phyloP scores from a whole-genome alignment of 192 early-diverging fungal species.

The Phycomyces blakesleeanus region DNA sequence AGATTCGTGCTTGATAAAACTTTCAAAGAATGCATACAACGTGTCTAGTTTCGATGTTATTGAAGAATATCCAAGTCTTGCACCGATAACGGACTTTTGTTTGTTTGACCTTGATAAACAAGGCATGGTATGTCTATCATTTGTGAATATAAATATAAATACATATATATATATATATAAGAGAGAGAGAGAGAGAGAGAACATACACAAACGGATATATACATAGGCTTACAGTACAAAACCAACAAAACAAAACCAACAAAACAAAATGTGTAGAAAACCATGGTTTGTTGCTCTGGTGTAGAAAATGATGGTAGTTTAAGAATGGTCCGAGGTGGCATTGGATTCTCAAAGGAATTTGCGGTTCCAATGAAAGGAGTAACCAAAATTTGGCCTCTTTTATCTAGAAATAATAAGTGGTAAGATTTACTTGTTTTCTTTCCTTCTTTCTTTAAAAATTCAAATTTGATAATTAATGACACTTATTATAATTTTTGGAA shows the following conservation, averaged over 20 bases:
- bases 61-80: conserved; percentile 67
- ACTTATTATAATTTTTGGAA: conserved; percentile 1
- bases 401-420: conserved; percentile 38
- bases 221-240: neutral
- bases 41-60: conserved; percentile 55
- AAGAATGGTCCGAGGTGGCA: conserved; percentile 81
- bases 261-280: conserved; percentile 53
- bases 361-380: conserved; percentile 61
- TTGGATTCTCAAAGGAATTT: conserved; percentile 73
- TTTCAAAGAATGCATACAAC: conserved; percentile 47
- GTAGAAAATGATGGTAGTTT: conserved; percentile 67
- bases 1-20: conserved; percentile 76
- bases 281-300: conserved; percentile 84
- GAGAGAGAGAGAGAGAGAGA: neutral
- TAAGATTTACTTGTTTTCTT: conserved; percentile 13
- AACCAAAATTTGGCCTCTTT: conserved; percentile 69
- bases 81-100: conserved; percentile 83
- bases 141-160: no score
- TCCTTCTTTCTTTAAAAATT: no score
- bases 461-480: no score
- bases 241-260: no score
- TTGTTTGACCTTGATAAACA: conserved; percentile 74
- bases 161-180: no score
- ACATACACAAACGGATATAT: neutral
- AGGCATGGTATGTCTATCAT: conserved; percentile 41